These are phyloP conservation scores for Boletus semigastroideus DNA, from an alignment of 1,284 basidiomycete species.

Conservation along the genomic window DNA sequence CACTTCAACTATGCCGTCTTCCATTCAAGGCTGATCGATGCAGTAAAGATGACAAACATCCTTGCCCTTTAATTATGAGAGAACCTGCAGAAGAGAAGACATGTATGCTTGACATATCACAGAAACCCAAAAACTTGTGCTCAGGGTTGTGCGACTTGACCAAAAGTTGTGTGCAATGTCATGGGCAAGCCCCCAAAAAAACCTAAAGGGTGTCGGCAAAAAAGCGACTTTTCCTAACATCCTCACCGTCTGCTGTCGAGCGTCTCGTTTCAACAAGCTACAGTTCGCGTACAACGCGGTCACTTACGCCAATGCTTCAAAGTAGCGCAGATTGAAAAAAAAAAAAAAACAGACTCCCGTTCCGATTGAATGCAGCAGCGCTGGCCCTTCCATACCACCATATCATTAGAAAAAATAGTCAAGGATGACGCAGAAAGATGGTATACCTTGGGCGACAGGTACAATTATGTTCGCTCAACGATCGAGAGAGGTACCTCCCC, in stretches of 20 bases:
- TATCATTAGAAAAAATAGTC: conserved; percentile 89
- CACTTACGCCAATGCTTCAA: too few species aligned
- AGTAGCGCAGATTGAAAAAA: too few species aligned
- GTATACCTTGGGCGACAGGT: conserved; percentile 60
- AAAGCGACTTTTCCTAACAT: conserved; percentile 51
- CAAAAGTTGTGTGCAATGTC: conserved; percentile 85
- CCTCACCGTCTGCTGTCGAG: conserved; percentile 55
- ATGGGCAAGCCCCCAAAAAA: conserved; percentile 77
- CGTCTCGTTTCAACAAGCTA: too few species aligned
- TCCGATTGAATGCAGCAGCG: conserved; percentile 60
- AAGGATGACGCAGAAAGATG: conserved; percentile 66
- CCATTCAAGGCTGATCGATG: too few species aligned
- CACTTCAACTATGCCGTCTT: too few species aligned
- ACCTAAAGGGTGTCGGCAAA: neutral
- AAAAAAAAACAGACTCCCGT: too few species aligned
- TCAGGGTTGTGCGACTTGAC: conserved; percentile 75
- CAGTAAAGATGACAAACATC: too few species aligned
- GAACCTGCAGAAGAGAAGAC: neutral
- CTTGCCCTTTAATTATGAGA: neutral
- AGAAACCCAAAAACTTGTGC: conserved; percentile 92
- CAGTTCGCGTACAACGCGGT: too few species aligned
- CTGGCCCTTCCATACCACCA: conserved; percentile 72
- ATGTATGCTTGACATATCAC: conserved; percentile 75
- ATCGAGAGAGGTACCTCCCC: conserved; percentile 55
- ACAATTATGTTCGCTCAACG: conserved; percentile 70